These are phyloP conservation scores for Atkinsonella hypoxylon DNA, from an alignment of 2,329 filamentous ascomycete genomes.

Conservation along the genomic window DNA sequence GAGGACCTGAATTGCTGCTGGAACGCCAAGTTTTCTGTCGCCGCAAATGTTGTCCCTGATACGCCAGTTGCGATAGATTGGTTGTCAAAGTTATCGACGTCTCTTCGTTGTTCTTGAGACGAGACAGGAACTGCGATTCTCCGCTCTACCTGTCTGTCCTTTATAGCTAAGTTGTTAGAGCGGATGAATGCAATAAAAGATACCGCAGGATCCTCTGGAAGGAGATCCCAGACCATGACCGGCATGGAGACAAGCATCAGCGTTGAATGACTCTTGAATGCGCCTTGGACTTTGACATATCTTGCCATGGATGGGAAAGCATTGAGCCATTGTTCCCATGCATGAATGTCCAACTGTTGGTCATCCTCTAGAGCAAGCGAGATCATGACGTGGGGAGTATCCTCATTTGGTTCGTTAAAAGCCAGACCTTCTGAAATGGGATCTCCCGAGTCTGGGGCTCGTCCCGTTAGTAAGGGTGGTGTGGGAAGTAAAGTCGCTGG, in stretches of 20 bases:
- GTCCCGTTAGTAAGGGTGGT: slow-evolving; percentile 14
- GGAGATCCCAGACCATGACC: slow-evolving; percentile 46
- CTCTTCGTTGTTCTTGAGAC: slow-evolving; percentile 9
- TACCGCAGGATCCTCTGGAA: slow-evolving; percentile 44
- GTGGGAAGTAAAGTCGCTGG: slow-evolving; percentile 13
- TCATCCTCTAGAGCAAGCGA: slow-evolving; percentile 47
- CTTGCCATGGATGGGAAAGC: slow-evolving; percentile 45
- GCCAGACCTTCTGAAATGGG: slow-evolving; percentile 16
- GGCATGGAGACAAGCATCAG: slow-evolving; percentile 45
- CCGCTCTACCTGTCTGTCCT: slow-evolving; percentile 13
- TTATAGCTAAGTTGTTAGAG: slow-evolving; percentile 39
- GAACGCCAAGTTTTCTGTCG: slow-evolving; percentile 16
- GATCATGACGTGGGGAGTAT: slow-evolving; percentile 49
- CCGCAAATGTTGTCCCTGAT: slow-evolving; percentile 22
- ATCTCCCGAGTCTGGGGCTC: slow-evolving; percentile 14
- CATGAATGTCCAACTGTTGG: slow-evolving; percentile 42
- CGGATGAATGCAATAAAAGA: slow-evolving; percentile 47
- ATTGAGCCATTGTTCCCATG: slow-evolving; percentile 46
- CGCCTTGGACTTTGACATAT: slow-evolving; percentile 47
- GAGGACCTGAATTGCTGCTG: background rate
- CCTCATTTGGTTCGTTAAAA: slow-evolving; percentile 36
- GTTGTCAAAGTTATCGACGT: slow-evolving; percentile 11
- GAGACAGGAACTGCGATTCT: background rate
- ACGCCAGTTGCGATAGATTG: slow-evolving; percentile 18
- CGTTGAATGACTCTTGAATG: slow-evolving; percentile 50